A percentile compares a stretch with the other conserved stretches of the same genome.
Conservation (phyloP, 495 filamentous ascomycete species). For the Thermothielavioides terrestris region DNA sequence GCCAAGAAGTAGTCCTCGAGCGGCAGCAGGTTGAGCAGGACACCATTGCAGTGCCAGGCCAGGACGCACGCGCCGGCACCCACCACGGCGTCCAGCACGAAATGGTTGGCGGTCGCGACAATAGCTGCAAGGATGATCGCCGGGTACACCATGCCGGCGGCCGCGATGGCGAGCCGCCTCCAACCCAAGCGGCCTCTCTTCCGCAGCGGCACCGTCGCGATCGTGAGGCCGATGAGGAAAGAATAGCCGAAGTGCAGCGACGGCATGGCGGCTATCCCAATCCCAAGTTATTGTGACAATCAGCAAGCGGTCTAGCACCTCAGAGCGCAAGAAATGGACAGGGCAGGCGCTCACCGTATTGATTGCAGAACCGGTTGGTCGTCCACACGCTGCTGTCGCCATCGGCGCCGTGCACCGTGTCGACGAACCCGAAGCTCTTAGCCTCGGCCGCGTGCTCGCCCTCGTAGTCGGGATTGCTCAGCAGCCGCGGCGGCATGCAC, state of each 20-base stretch:
- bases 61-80: conserved; percentile 38
- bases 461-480: conserved; percentile 41
- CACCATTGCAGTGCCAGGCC: conserved; percentile 22
- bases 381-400: conserved; percentile 55
- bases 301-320: neutral
- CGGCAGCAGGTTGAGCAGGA: conserved; percentile 21
- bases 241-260: conserved; percentile 75
- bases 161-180: conserved; percentile 26
- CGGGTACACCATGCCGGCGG: conserved; percentile 56
- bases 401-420: conserved; percentile 64
- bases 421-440: conserved; percentile 55
- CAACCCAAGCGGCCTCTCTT: conserved; percentile 19
- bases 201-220: conserved; percentile 36
- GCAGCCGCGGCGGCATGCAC: conserved; percentile 70
- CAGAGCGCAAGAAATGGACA: neutral
- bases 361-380: conserved; percentile 57
- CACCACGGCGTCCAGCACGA: conserved; percentile 61
- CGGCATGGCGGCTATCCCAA: conserved; percentile 57
- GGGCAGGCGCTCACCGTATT: conserved; percentile 18
- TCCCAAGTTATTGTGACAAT: neutral
- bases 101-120: conserved; percentile 66
- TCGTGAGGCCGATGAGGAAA: conserved; percentile 62
- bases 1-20: conserved; percentile 27
- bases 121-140: conserved; percentile 57
- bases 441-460: conserved; percentile 22